These are phyloP conservation scores for Nicotiana benthamiana DNA, from an alignment of 257 asterid species.

Conservation along the genomic window DNA sequence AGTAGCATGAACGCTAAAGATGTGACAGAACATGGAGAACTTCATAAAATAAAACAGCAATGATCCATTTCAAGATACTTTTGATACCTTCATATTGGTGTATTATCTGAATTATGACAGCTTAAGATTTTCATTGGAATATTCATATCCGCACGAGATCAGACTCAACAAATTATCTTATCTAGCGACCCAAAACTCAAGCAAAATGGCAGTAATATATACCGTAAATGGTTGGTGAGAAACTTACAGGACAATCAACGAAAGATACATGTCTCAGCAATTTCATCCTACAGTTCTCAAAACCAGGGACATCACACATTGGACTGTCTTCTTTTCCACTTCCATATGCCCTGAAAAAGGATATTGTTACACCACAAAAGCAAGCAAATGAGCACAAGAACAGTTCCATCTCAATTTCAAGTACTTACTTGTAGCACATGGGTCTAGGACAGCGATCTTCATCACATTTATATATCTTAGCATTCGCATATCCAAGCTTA, in stretches of 20 bases:
- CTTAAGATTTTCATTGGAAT: neutral
- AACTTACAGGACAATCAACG: conserved; percentile 94
- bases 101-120: neutral
- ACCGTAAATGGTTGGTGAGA: neutral
- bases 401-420: neutral
- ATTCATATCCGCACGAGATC: neutral
- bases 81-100: neutral
- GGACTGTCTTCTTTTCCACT: conserved; percentile 97
- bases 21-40: neutral
- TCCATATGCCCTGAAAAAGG: conserved; percentile 76
- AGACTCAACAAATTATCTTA: neutral
- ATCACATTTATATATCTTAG: conserved; percentile 90
- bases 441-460: conserved; percentile 94
- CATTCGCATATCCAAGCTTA: conserved; percentile 99
- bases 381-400: conserved; percentile 7
- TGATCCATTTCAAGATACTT: neutral
- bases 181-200: neutral
- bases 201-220: neutral
- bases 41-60: neutral
- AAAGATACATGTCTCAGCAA: conserved; percentile 91
- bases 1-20: neutral
- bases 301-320: conserved; percentile 94
- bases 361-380: neutral
- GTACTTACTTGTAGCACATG: conserved; percentile 83
- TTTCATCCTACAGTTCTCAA: conserved; percentile 84